phyloP scores from a whole-genome alignment of 768 basidiomycete species.

The Exsudoporus frostii region DNA sequence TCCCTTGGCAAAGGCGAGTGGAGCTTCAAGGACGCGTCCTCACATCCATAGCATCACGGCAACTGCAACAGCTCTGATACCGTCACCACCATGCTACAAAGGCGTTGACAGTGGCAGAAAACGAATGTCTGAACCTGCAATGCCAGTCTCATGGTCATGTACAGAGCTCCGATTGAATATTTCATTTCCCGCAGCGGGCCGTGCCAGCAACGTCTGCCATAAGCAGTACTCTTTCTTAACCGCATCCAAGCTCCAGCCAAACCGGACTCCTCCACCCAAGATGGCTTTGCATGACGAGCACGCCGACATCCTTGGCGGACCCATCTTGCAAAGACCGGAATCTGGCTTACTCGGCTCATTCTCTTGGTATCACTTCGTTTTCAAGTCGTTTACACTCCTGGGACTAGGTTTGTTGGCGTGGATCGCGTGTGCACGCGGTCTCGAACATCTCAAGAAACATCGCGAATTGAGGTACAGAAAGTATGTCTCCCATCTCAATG shows the following conservation, averaged over 20 bases:
- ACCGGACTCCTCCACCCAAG: conserved; percentile 22
- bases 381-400: conserved; percentile 38
- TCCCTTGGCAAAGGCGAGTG: conserved; percentile 76
- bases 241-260: conserved; percentile 20
- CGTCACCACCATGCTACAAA: neutral
- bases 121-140: neutral
- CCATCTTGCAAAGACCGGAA: conserved; percentile 39
- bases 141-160: neutral
- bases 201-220: conserved; percentile 13
- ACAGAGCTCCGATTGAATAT: conserved; percentile 23
- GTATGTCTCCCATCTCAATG: conserved; percentile 38
- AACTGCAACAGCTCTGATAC: neutral
- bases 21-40: conserved; percentile 19
- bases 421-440: conserved; percentile 34
- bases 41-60: neutral
- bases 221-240: conserved; percentile 16
- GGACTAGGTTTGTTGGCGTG: conserved; percentile 34
- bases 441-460: conserved; percentile 52
- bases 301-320: conserved; percentile 69
- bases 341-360: conserved; percentile 28
- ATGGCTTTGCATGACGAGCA: conserved; percentile 59
- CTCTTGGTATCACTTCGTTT: conserved; percentile 35
- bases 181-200: conserved; percentile 21
- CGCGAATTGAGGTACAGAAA: conserved; percentile 62
- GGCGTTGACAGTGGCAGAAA: neutral